Evolutionary conservation across 2,329 filamentous ascomycete species (phyloP).

Genomic region (Cladophialophora carrionii): DNA sequence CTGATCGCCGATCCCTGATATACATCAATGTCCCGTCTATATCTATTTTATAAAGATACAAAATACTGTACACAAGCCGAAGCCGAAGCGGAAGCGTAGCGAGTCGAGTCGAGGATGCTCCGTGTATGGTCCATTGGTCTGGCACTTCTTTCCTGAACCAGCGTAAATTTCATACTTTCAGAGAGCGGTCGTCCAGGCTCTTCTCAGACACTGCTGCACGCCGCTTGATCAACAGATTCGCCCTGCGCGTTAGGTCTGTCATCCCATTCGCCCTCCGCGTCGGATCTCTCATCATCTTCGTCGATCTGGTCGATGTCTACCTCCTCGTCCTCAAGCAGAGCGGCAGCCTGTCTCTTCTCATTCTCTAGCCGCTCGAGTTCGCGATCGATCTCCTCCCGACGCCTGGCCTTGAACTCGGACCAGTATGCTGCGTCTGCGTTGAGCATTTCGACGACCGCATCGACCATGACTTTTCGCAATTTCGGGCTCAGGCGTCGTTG

Average conservation of each 20-base stretch:
- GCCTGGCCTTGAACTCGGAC: slow-evolving; percentile 12
- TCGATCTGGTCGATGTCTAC: neutral
- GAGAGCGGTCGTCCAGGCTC: neutral
- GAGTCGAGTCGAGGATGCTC: neutral
- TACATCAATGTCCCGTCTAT: neutral
- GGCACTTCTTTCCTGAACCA: too few relatives aligned
- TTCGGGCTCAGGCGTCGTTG: slow-evolving; percentile 2
- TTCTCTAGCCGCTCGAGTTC: neutral
- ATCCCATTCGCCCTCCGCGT: neutral
- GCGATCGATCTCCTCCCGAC: slow-evolving; percentile 13
- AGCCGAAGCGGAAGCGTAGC: neutral
- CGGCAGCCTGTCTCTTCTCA: neutral
- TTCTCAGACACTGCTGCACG: neutral
- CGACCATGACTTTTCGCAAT: slow-evolving; percentile 26
- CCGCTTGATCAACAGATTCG: neutral
- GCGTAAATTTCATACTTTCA: too few relatives aligned
- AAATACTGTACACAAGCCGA: neutral
- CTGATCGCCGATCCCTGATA: too few relatives aligned
- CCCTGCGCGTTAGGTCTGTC: neutral
- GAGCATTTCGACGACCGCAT: slow-evolving; percentile 29
- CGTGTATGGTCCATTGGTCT: neutral
- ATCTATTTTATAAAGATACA: neutral
- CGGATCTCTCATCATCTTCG: neutral
- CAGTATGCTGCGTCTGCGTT: slow-evolving; percentile 24
- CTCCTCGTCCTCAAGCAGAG: neutral